phyloP scores from a whole-genome alignment of 768 basidiomycete genomes.

The Polyporus arcularius region DNA sequence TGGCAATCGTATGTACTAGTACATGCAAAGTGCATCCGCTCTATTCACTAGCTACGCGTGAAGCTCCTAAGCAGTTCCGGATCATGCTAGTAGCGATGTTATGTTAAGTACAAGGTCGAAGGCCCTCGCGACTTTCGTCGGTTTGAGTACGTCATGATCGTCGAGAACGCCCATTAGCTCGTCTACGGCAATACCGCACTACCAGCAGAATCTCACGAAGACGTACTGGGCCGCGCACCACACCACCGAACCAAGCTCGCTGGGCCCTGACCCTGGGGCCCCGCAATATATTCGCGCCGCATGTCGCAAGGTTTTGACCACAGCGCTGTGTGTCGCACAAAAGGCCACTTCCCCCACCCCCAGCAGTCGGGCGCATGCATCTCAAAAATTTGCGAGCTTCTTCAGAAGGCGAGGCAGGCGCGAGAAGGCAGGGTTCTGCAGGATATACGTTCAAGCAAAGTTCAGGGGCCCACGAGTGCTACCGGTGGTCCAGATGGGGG shows the following conservation, averaged over 20 bases:
- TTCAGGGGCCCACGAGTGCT: slow-evolving; percentile 3
- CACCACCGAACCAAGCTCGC: no score
- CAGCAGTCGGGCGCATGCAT: not conserved
- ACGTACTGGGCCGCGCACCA: not conserved
- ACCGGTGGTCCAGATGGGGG: not conserved
- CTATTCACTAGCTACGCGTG: no score
- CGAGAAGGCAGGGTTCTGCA: no score
- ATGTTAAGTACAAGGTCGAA: no score
- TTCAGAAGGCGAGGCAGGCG: not conserved
- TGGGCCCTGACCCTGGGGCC: no score
- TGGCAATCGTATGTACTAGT: no score
- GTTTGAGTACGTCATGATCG: not conserved
- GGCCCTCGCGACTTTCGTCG: no score
- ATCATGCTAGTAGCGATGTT: no score
- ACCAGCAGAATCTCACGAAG: not conserved
- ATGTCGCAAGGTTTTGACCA: not conserved
- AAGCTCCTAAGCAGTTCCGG: no score
- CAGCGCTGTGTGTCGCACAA: not conserved
- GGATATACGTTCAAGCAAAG: slow-evolving; percentile 2
- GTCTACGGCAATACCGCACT: not conserved
- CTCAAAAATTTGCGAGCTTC: not conserved
- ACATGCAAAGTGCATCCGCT: no score
- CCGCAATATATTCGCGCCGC: not conserved
- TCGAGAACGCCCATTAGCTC: not conserved
- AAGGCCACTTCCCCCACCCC: not conserved